Conservation (phyloP, 768 basidiomycete species). For the Pulveroboletus sp. region DNA sequence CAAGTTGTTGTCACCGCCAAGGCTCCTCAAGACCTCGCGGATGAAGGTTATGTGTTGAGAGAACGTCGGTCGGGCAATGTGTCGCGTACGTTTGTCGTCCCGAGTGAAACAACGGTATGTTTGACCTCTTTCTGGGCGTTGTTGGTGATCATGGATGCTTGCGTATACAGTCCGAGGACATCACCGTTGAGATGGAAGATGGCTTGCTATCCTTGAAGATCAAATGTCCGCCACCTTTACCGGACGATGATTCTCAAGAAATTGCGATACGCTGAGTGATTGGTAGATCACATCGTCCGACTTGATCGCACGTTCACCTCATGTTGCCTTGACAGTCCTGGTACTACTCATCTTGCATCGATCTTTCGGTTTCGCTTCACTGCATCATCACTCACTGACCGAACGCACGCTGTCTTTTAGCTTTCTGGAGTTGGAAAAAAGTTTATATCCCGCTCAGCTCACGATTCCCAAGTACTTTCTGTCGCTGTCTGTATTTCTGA, state of each 20-base stretch:
- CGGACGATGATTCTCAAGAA: conserved; percentile 41
- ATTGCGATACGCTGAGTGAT: conserved; percentile 46
- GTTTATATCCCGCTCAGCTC: background rate
- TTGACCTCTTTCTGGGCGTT: conserved; percentile 13
- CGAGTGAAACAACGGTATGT: conserved; percentile 51
- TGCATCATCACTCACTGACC: conserved; percentile 10
- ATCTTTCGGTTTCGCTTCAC: background rate
- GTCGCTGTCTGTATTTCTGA: conserved; percentile 1
- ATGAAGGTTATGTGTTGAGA: conserved; percentile 41
- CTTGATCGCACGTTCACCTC: conserved; percentile 10
- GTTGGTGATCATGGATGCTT: conserved; percentile 5
- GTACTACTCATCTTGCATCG: background rate
- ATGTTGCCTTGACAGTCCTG: conserved; percentile 3
- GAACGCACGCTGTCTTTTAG: background rate
- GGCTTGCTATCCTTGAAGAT: conserved; percentile 59
- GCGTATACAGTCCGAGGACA: conserved; percentile 45
- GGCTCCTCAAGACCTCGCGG: conserved; percentile 39
- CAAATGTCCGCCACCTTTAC: conserved; percentile 43
- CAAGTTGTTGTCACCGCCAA: conserved; percentile 56
- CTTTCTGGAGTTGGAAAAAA: conserved; percentile 3
- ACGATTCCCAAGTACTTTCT: background rate
- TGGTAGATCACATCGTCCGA: conserved; percentile 14
- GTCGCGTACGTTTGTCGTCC: conserved; percentile 49
- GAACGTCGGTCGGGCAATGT: conserved; percentile 56
- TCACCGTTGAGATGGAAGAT: conserved; percentile 53